Conservation (phyloP, 768 basidiomycete genomes). For the Tylopilus vinaceipallidus region DNA sequence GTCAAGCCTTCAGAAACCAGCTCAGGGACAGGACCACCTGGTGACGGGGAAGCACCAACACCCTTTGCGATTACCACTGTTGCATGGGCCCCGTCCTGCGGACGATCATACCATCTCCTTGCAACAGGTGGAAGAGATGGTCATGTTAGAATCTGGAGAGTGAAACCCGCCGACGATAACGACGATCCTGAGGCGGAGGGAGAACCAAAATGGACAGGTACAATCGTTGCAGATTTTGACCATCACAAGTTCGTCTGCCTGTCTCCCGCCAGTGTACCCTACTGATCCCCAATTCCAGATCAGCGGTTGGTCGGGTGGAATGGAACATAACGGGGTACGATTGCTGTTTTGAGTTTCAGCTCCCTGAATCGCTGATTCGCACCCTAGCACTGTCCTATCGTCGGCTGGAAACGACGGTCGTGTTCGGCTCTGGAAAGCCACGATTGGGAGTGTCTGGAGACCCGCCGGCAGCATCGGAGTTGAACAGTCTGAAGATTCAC, state of each 20-base stretch:
- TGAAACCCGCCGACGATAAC: conserved; percentile 56
- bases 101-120: conserved; percentile 90
- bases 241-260: conserved; percentile 62
- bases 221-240: conserved; percentile 81
- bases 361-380: conserved; percentile 2
- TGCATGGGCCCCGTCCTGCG: conserved; percentile 93
- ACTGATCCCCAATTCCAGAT: conserved; percentile 38
- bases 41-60: conserved; percentile 37
- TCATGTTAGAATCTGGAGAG: conserved; percentile 84
- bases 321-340: conserved; percentile 89
- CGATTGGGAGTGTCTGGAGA: conserved; percentile 81
- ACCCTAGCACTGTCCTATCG: conserved; percentile 69
- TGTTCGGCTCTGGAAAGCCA: conserved; percentile 82
- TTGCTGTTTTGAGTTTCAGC: background rate
- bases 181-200: conserved; percentile 44
- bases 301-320: conserved; percentile 80
- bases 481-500: conserved; percentile 61
- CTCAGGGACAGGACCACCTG: conserved; percentile 17
- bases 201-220: conserved; percentile 63
- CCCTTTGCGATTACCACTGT: conserved; percentile 75
- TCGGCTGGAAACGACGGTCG: conserved; percentile 83
- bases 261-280: background rate
- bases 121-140: conserved; percentile 90
- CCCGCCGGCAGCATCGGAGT: conserved; percentile 80
- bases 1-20: conserved; percentile 21